Conservation (phyloP, 2,329 filamentous ascomycete species). For the Aspergillus luchuensis region DNA sequence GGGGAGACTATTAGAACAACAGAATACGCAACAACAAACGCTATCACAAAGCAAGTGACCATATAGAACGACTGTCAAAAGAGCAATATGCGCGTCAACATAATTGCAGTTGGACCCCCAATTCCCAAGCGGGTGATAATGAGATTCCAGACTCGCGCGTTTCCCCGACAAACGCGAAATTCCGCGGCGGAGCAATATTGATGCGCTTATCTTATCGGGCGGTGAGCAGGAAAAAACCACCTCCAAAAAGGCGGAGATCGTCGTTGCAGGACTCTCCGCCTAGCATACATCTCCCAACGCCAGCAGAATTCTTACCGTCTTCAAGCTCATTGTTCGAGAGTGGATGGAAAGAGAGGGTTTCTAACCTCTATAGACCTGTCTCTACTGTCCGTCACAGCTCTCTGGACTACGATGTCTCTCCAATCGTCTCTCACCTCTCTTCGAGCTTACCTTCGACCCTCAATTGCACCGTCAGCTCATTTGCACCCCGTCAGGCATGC, state of each 20-base stretch:
- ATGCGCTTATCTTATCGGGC: conserved; percentile 24
- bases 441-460: conserved; percentile 19
- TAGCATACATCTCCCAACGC: too few species aligned
- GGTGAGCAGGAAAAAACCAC: not conserved
- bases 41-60: not conserved
- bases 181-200: conserved; percentile 13
- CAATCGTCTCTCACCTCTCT: conserved; percentile 10
- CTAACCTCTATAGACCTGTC: too few species aligned
- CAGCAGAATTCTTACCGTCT: too few species aligned
- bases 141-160: conserved; percentile 7
- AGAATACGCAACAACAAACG: too few species aligned
- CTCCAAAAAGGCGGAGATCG: not conserved
- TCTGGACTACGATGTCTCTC: conserved; percentile 6
- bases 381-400: too few species aligned
- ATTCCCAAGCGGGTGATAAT: conserved; percentile 7
- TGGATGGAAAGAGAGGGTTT: too few species aligned
- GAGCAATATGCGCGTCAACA: not conserved
- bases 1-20: not conserved
- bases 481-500: conserved; percentile 45
- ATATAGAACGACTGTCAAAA: not conserved
- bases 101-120: not conserved
- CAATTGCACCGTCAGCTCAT: conserved; percentile 12
- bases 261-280: too few species aligned
- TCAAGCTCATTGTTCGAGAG: too few species aligned
- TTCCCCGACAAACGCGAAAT: conserved; percentile 12